Evolutionary conservation across 2,329 filamentous ascomycete genomes (phyloP), one percentile per base, ranked within the genome.

Genomic region (Fusarium oxysporum): DNA sequence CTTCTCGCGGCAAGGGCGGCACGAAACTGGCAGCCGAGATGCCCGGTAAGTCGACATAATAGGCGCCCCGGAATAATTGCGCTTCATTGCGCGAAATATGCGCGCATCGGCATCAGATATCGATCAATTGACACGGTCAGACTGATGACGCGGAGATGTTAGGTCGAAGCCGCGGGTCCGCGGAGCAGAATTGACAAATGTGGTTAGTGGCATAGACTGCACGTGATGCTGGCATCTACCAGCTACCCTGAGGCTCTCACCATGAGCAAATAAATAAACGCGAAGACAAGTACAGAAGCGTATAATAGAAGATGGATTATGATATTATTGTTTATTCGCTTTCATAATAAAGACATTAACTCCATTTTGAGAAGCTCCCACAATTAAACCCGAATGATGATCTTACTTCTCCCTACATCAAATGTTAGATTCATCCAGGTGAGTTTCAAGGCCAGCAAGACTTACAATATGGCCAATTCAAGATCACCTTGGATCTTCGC

Each of bases 401-500:
- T 14, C 23, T 28, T 1, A 65, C 4, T 67, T 60, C 8, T 67
- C 64, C 30, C 64, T 66, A 1, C 2, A 3, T 0, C 0, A 8
- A 1, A 10, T 10, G 3, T 65, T 14, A 65, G 19, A 12, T 2
- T 10, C 0, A 3, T 17, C 6, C 1, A 2, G 8, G 0, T 11
- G 0, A 5, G 3, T 8, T n/a, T 11, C 3, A 6, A 13, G 1
- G 2, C 0, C 1, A 4, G 5, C 2, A 1, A 19, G 25, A 59
- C 68, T 41, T 59, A 68, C 68, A 71, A 48, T 6, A 71, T 48
- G 0, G 69, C 65, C 8, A 71, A 35, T 1, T 71, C 68, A 2
- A 71, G 41, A 25, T 71, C 68, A 3, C 69, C 69, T 28, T 71
- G 45, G 3, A 71, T 71, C 38, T 71, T 71, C 8, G 68, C 69